Evolutionary conservation across 2,329 filamentous ascomycete species (phyloP), one percentile per base, ranked within the genome.

Genomic region (Aspergillus sp.): DNA sequence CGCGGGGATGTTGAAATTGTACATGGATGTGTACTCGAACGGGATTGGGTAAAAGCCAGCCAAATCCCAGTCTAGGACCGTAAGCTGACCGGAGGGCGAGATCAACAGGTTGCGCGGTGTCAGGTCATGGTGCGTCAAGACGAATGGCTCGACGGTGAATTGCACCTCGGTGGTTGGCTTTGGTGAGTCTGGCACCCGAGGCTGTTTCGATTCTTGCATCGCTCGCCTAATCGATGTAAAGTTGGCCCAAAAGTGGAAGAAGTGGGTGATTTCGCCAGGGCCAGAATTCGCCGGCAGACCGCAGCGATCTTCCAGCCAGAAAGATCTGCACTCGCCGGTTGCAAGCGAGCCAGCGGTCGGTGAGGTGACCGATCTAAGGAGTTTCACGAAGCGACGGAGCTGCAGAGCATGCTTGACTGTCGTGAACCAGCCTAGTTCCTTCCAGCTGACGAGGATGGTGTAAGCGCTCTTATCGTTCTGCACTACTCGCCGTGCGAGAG

Each of bases 221-320:
- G 61, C 61, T 48, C 50, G 43, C 17, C 53, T 45, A 55, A 64
- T 64, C 1, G 25, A 28, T 23, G 51, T 66, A 34, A 69, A 69
- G 47, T 67, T 68, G n/a, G 46, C 52, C 66, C 69, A 69, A 43
- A 70, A 71, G 17, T 54, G 53, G 38, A 69, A 38, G 60, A 68
- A 72, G 23, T 59, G 38, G 8, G 62, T 50, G 31, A 70, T 48
- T 8, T 68, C 61, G 48, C 34, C 45, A 7, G 63, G 55, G 28
- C 57, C 60, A 22, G 66, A 66, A 17, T 61, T 50, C 13, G 59
- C 54, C 11, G 66, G 70, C 17, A 71, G 57, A 2, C 65, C 59
- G 57, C 61, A 70, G 47, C 63, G 62, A 63, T 68, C 66, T 22
- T 69, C 68, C 30, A 72, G 65, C 60, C 60, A 72, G 59, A 69